Percentiles rank a stretch among this genome's conserved stretches.
Evolutionary conservation across 495 filamentous ascomycete genomes (phyloP).

Genomic region (Neurospora sp.): DNA sequence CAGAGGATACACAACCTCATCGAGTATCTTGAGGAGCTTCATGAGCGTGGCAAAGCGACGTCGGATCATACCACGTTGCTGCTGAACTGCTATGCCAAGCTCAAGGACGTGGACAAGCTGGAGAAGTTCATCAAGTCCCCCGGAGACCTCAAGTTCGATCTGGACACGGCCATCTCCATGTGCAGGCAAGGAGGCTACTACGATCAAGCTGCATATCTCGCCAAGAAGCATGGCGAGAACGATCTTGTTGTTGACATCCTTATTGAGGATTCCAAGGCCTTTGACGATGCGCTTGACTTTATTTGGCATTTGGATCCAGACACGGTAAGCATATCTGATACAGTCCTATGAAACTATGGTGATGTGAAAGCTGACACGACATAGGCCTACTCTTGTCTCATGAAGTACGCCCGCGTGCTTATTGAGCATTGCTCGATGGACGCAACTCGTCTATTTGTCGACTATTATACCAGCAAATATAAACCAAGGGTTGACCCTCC

Average conservation of each 20-base stretch:
- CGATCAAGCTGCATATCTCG: conserved; percentile 91
- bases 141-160: conserved; percentile 89
- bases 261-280: conserved; percentile 87
- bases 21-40: conserved; percentile 92
- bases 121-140: conserved; percentile 95
- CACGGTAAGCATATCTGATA: conserved; percentile 40
- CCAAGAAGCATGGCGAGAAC: conserved; percentile 87
- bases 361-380: conserved; percentile 16
- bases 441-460: conserved; percentile 78
- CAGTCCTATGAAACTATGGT: neutral
- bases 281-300: conserved; percentile 79
- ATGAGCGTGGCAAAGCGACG: conserved; percentile 87
- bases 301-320: conserved; percentile 84
- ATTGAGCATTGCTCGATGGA: conserved; percentile 71
- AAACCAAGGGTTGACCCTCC: conserved; percentile 57
- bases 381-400: conserved; percentile 77
- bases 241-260: conserved; percentile 90
- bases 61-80: conserved; percentile 94
- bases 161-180: conserved; percentile 96
- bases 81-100: conserved; percentile 93
- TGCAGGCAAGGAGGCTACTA: conserved; percentile 97
- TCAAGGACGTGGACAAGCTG: conserved; percentile 91
- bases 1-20: conserved; percentile 96
- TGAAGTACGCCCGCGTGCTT: conserved; percentile 90
- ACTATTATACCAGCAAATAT: conserved; percentile 85